phyloP scores from a whole-genome alignment of 495 filamentous ascomycete species.

The Lasiosphaeriaceae sp. region DNA sequence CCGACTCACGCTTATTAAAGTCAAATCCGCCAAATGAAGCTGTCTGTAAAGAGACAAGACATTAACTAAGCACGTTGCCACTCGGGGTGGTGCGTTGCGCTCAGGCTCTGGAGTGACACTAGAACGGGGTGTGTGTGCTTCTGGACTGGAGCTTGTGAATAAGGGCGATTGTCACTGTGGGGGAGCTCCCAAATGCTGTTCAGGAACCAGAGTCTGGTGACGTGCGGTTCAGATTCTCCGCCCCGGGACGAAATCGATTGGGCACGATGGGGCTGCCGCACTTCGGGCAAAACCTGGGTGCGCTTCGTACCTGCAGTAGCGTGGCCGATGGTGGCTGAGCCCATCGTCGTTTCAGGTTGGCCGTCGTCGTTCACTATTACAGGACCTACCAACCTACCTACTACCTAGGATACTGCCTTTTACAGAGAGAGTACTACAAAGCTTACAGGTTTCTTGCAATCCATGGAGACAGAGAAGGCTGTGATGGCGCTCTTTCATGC shows the following conservation, averaged over 20 bases:
- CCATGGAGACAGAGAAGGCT: background rate
- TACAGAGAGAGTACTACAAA: too few species aligned
- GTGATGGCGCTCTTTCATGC: background rate
- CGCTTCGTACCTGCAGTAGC: conserved; percentile 24
- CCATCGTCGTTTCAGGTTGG: conserved; percentile 3
- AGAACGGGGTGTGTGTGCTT: background rate
- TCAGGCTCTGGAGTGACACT: too few species aligned
- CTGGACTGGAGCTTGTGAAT: background rate
- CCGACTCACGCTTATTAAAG: too few species aligned
- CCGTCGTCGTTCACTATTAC: background rate
- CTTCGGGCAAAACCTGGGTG: background rate
- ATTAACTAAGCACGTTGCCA: too few species aligned
- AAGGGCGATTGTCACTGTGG: background rate
- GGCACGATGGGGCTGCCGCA: background rate
- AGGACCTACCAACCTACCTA: background rate
- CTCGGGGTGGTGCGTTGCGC: too few species aligned
- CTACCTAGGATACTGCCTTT: too few species aligned
- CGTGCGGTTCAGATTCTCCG: background rate
- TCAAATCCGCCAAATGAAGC: too few species aligned
- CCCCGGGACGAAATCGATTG: background rate
- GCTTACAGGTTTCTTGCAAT: background rate
- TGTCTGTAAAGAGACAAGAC: too few species aligned
- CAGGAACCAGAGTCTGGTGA: too few species aligned
- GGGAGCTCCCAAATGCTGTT: background rate
- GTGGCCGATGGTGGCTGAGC: conserved; percentile 17